A percentile compares a stretch with the other conserved stretches of the same genome.
These are phyloP conservation scores for Chaetomium cochliodes DNA, from an alignment of 495 filamentous ascomycete species.

Conservation along the genomic window DNA sequence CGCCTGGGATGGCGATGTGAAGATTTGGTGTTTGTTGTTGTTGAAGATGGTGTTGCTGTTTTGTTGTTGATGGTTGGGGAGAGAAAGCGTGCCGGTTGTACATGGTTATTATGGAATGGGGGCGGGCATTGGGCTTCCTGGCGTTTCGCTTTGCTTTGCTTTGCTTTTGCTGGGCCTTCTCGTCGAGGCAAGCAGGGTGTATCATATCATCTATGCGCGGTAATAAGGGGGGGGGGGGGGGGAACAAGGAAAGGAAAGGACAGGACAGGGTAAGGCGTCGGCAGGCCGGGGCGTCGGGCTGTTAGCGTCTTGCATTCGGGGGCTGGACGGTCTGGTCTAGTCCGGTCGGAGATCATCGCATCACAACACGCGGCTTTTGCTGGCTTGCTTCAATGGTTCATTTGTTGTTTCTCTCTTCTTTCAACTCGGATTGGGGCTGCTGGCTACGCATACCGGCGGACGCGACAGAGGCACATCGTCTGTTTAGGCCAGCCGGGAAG, in stretches of 20 bases:
- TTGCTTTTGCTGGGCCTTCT: not conserved
- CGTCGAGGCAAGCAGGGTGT: slow-evolving; percentile 7
- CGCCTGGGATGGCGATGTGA: slow-evolving; percentile 12
- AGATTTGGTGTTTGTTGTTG: not conserved
- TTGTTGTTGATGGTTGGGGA: not conserved
- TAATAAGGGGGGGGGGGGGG: not conserved
- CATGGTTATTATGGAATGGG: slow-evolving; percentile 8
- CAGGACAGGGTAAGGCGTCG: not conserved
- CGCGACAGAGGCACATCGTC: too few species aligned
- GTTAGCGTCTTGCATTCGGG: slow-evolving; percentile 12
- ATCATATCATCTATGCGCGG: slow-evolving; percentile 2
- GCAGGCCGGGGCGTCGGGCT: slow-evolving; percentile 14
- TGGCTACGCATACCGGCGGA: too few species aligned
- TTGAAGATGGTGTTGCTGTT: not conserved
- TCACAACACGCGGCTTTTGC: too few species aligned
- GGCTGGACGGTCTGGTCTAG: not conserved
- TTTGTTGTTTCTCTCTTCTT: not conserved
- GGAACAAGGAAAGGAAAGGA: not conserved
- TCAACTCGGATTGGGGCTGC: not conserved
- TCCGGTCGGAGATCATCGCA: not conserved
- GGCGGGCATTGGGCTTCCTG: not conserved
- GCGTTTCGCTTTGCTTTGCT: slow-evolving; percentile 9
- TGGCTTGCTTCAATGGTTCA: not conserved
- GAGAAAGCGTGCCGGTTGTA: not conserved
- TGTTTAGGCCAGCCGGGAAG: too few species aligned